Evolutionary conservation across 1,284 basidiomycete species (phyloP), one percentile per base, ranked within the genome.

Genomic region (Coniferiporia sulphurascens): DNA sequence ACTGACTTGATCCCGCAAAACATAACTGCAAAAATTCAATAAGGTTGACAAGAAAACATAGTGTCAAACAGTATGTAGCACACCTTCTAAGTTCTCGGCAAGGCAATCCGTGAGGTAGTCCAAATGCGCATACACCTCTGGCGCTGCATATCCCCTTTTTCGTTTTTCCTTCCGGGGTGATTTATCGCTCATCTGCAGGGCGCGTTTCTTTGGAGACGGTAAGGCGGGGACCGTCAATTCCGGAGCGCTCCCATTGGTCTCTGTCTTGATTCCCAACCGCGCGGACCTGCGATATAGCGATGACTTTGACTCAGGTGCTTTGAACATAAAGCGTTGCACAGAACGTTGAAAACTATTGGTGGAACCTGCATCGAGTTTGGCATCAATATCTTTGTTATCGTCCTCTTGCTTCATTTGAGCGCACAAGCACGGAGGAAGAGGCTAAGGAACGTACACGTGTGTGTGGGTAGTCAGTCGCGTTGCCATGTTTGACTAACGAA

Each of bases 1-100:
- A 63, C 27, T 27, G 63, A 85, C 84, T 86, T 87, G 59, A 87
- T 86, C 12, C 84, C 84, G 65, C 83, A 85, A 63, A 87, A 86
- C 2, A 87, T 63, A 34, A 86, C 84, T 86, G 17, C 17, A 21
- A n/a, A 10, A 62, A 45, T 34, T 32, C 27, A 58, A 35, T 45
- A 48, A 48, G 19, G 10, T 21, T 34, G 43, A 41, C 22, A 58
- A 17, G 56, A 44, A 48, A 48, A 36, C 35, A 34, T 21, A 58
- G 43, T 21, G 53, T 45, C 7, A 13, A 41, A 49, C n/a, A n/a
- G n/a, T n/a, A n/a, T 8, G 35, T 32, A 22, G 15, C 73, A 60
- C 64, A 83, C 80, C 71, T 62, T 82, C 77, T 10, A 84, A 71
- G 36, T 72, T 73, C 13, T 68, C 61, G 17, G 62, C 64, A 32